A percentile compares a stretch with the other conserved stretches of the same genome.
Conservation (phyloP, 495 filamentous ascomycete genomes). For the Penicillium angulare region DNA sequence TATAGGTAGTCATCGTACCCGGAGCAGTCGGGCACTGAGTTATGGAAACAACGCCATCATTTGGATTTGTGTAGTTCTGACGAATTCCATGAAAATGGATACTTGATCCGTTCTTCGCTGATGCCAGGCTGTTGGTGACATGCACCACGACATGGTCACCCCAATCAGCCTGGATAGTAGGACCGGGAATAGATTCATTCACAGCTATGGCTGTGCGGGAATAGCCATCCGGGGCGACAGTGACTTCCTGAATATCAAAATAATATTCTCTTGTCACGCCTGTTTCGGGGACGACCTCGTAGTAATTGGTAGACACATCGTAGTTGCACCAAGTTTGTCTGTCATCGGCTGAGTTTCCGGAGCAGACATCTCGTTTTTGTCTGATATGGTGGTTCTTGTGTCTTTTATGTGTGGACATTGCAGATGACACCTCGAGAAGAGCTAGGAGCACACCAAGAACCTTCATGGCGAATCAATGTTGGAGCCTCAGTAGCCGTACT, state of each 20-base stretch:
- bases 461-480: too few relatives aligned
- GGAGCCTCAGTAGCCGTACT: too few relatives aligned
- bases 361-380: neutral
- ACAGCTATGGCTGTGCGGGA: conserved; percentile 58
- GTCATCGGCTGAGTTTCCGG: conserved; percentile 1
- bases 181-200: conserved; percentile 64
- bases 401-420: too few relatives aligned
- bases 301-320: conserved; percentile 2
- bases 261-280: conserved; percentile 6
- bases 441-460: too few relatives aligned
- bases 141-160: conserved; percentile 71
- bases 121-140: conserved; percentile 65
- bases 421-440: too few relatives aligned
- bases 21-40: conserved; percentile 69
- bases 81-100: conserved; percentile 54
- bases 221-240: conserved; percentile 64
- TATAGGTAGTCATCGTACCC: conserved; percentile 62
- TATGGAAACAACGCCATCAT: conserved; percentile 63
- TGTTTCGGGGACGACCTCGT: neutral
- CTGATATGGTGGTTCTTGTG: too few relatives aligned
- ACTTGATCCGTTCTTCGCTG: conserved; percentile 60
- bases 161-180: conserved; percentile 59
- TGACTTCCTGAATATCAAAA: neutral
- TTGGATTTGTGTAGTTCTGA: conserved; percentile 46
- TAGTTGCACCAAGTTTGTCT: conserved; percentile 5